Conservation (phyloP, 305 asterid species). For the Plantago coronopus region DNA sequence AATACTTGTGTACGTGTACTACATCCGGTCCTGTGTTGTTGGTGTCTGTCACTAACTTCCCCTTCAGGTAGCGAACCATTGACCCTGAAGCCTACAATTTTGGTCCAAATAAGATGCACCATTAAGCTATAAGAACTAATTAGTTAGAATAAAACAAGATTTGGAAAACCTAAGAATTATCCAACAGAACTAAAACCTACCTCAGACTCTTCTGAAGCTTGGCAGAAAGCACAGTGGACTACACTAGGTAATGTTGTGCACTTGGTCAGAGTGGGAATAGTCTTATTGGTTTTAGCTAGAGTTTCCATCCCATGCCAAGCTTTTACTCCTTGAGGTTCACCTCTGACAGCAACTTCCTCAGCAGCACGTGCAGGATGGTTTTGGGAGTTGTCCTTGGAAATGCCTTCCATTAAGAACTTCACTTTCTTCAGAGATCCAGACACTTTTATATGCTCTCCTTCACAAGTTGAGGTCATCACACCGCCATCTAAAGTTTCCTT, state of each 20-base stretch:
- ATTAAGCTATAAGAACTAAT: slow-evolving; percentile 14
- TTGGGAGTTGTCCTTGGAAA: slow-evolving; percentile 22
- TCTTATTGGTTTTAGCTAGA: slow-evolving; percentile 30
- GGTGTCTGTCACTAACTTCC: slow-evolving; percentile 47
- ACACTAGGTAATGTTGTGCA: slow-evolving; percentile 32
- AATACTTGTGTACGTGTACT: slow-evolving; percentile 64
- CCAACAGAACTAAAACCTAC: slow-evolving; percentile 33
- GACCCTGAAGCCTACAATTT: slow-evolving; percentile 63
- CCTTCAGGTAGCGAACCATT: slow-evolving; percentile 66
- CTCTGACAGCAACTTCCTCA: slow-evolving; percentile 27
- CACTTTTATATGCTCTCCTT: slow-evolving; percentile 18
- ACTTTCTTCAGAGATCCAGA: slow-evolving; percentile 41
- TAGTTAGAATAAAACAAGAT: slow-evolving; percentile 11
- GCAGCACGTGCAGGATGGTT: slow-evolving; percentile 16
- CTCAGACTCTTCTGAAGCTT: slow-evolving; percentile 65
- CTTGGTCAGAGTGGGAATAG: slow-evolving; percentile 26
- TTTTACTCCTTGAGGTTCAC: slow-evolving; percentile 21
- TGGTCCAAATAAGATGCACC: slow-evolving; percentile 13
- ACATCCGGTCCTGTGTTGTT: slow-evolving; percentile 31
- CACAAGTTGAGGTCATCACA: slow-evolving; percentile 19
- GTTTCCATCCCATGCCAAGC: slow-evolving; percentile 19
- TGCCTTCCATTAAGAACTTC: slow-evolving; percentile 38
- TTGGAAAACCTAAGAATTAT: slow-evolving; percentile 5
- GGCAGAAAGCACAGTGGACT: slow-evolving; percentile 67
- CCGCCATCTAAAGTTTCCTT: slow-evolving; percentile 27